A percentile compares a stretch with the other conserved stretches of the same genome.
Conservation (phyloP, 345 rosid species). For the Eucalyptus marginata region DNA sequence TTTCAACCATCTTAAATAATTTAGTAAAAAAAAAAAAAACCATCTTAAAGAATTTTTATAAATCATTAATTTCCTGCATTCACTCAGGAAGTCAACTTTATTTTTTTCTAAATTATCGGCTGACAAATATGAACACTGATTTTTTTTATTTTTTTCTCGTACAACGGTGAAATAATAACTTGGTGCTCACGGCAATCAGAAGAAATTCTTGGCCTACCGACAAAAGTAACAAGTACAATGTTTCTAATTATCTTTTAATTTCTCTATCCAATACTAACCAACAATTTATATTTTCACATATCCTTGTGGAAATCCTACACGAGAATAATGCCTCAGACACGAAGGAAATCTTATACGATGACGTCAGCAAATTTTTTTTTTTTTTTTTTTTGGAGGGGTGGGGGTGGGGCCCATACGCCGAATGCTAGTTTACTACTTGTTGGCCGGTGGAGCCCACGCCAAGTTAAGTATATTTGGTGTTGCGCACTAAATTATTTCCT, state of each 20-base stretch:
- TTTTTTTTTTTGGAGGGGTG: too few relatives aligned
- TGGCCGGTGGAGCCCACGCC: not conserved
- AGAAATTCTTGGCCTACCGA: not conserved
- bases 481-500: not conserved
- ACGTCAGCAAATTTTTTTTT: not conserved
- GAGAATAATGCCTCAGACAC: not conserved
- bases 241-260: not conserved
- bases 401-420: not conserved
- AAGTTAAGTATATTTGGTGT: not conserved
- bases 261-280: too few relatives aligned
- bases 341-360: not conserved
- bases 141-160: too few relatives aligned
- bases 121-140: not conserved
- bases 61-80: not conserved
- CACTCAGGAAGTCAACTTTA: accelerated
- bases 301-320: not conserved
- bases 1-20: not conserved
- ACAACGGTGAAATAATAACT: too few relatives aligned
- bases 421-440: not conserved
- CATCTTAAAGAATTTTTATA: not conserved
- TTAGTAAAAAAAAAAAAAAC: too few relatives aligned
- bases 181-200: not conserved
- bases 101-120: not conserved
- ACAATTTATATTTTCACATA: not conserved
- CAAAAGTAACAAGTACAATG: not conserved